phyloP scores from a whole-genome alignment of 495 filamentous ascomycete genomes.

The Neurospora africana region DNA sequence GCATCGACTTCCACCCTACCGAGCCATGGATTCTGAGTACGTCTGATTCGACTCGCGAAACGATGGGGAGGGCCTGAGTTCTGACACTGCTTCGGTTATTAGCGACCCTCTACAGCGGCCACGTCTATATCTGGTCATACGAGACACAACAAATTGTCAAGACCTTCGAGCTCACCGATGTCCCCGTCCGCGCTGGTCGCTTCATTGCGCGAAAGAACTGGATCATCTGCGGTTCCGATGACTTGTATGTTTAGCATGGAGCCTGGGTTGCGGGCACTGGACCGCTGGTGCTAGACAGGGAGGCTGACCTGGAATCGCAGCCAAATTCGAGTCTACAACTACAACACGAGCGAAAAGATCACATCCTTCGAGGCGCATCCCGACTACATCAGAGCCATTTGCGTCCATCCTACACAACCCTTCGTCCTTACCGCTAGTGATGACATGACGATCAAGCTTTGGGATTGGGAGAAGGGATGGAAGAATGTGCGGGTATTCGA shows the following conservation, averaged over 20 bases:
- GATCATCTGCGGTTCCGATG: slow-evolving; percentile 97
- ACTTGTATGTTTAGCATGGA: slow-evolving; percentile 65
- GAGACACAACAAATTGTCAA: slow-evolving; percentile 96
- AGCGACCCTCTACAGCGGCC: slow-evolving; percentile 84
- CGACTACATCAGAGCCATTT: slow-evolving; percentile 96
- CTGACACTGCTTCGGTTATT: slow-evolving; percentile 2
- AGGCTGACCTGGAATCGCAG: slow-evolving; percentile 8
- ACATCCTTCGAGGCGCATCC: slow-evolving; percentile 97
- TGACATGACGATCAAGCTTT: slow-evolving; percentile 99
- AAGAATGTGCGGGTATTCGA: slow-evolving; percentile 98
- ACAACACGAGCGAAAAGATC: slow-evolving; percentile 99
- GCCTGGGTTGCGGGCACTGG: neutral
- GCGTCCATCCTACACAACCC: slow-evolving; percentile 91
- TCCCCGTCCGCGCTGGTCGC: slow-evolving; percentile 91
- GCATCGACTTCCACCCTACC: slow-evolving; percentile 92
- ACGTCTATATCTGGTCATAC: slow-evolving; percentile 99
- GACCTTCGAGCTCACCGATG: slow-evolving; percentile 98
- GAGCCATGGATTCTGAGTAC: slow-evolving; percentile 89
- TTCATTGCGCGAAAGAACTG: slow-evolving; percentile 98
- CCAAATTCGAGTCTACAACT: slow-evolving; percentile 59
- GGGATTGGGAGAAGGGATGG: slow-evolving; percentile 99
- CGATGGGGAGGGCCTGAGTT: neutral
- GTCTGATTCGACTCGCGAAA: neutral
- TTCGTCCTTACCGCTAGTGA: slow-evolving; percentile 95
- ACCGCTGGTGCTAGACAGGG: neutral